Base-by-base conservation (phyloP, 2,329 filamentous ascomycete genomes). In the Periconia macrospinosa region DNA sequence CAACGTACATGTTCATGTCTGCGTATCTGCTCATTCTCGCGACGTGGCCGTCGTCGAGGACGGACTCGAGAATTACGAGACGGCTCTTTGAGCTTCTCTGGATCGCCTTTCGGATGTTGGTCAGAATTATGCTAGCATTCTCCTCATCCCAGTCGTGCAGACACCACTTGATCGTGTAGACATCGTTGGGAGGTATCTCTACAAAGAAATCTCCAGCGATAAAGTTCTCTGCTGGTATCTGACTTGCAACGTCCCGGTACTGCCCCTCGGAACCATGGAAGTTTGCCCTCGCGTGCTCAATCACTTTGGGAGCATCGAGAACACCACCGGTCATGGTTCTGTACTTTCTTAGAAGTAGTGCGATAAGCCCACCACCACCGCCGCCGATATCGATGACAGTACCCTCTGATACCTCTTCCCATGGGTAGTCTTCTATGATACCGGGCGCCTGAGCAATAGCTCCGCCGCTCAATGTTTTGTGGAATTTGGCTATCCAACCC, bases 381-480 rank as follows among this genome's bases (percentile, higher is more conserved):
- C 75, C 76, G 0, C 76, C 77, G 27, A 79, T 57, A 46, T 79
- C 76, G 1, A 78, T 49, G 2, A 79, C 57, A 0, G 59, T 63
- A 7, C 40, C 56, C 30, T 64, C 62, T 0, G 50, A 68, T 1
- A 79, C 30, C 49, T 78, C 73, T 3, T 68, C 45, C 78, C 76
- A 79, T 1, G 73, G 70, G 53, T 79, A 78, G 53, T 90, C 76
- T 30, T 60, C 65, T 1, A 78, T 33, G 13, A 79, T 72, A 0
- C 77, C 76, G 1, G 75, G 74, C 0, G 70, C 69, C 56, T 70
- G 63, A 0, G 77, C 76, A 1, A 56, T 59, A 1, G 75, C 74
- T 2, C 75, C 75, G 0, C 59, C 72, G 13, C 76, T 63, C 6
- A 79, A 58, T 1, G 76, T 75, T 9, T 60, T 59, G 51, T 78